Conservation (phyloP, 2,329 filamentous ascomycete species). For the Paramyrothecium sp. region DNA sequence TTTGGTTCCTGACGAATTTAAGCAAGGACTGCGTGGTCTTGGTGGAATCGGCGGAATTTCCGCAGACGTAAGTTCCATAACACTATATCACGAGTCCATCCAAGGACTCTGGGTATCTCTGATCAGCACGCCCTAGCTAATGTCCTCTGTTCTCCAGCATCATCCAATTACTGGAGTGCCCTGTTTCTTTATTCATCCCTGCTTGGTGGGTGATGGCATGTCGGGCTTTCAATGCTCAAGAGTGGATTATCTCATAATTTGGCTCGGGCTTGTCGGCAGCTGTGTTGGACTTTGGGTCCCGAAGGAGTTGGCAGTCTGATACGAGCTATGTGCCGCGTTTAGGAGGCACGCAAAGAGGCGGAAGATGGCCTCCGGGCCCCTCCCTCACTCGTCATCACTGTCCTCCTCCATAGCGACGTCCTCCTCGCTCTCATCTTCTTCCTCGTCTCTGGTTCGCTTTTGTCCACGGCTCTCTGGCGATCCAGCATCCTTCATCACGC, state of each 20-base stretch:
- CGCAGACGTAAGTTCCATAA: conserved; percentile 62
- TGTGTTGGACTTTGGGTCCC: conserved; percentile 79
- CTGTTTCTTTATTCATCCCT: conserved; percentile 90
- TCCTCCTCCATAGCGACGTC: conserved; percentile 70
- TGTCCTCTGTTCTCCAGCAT: conserved; percentile 51
- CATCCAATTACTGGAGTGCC: conserved; percentile 79
- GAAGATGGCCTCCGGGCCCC: conserved; percentile 2
- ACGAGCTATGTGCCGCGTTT: conserved; percentile 6
- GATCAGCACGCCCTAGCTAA: conserved; percentile 36
- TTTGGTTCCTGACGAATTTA: conserved; percentile 67
- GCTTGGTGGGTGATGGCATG: conserved; percentile 82
- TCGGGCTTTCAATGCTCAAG: conserved; percentile 58
- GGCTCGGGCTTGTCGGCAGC: conserved; percentile 84
- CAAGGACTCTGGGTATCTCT: conserved; percentile 24
- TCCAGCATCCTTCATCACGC: conserved; percentile 48
- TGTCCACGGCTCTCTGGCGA: conserved; percentile 57
- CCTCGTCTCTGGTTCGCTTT: conserved; percentile 69
- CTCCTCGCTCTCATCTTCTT: conserved; percentile 67
- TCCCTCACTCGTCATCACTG: conserved; percentile 66
- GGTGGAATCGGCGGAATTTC: conserved; percentile 73
- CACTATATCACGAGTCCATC: conserved; percentile 26
- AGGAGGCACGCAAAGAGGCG: background rate
- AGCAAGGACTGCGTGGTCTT: conserved; percentile 55
- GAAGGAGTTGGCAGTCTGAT: conserved; percentile 58
- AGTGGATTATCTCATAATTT: conserved; percentile 77